Percentiles rank a stretch among this genome's conserved stretches.
Conservation (phyloP, 139 green algal species). For the Volvox africanus region DNA sequence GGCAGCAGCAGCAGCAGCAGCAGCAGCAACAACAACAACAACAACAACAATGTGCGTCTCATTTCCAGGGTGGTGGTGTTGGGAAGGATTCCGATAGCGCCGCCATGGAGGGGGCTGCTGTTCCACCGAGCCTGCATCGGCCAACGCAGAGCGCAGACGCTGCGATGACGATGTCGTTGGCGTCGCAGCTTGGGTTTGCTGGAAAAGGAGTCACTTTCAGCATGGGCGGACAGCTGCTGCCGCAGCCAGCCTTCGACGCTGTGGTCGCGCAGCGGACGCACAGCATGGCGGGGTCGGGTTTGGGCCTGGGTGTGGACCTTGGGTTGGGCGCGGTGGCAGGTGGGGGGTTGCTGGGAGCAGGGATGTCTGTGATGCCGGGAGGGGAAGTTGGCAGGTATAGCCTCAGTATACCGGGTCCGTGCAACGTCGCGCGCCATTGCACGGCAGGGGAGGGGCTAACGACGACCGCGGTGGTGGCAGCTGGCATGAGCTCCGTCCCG, state of each 20-base stretch:
- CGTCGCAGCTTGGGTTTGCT: not conserved
- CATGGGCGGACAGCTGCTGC: not conserved
- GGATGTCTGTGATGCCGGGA: not conserved
- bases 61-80: too few relatives aligned
- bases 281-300: not conserved
- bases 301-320: not conserved
- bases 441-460: too few relatives aligned
- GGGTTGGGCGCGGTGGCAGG: not conserved
- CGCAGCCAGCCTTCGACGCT: not conserved
- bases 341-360: not conserved
- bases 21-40: not conserved
- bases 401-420: not conserved
- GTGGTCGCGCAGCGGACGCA: not conserved
- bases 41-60: too few relatives aligned
- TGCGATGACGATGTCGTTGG: not conserved
- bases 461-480: too few relatives aligned
- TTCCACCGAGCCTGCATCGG: not conserved
- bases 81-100: not conserved
- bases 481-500: not conserved
- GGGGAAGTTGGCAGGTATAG: not conserved
- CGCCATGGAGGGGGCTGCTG: not conserved
- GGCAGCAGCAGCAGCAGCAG: conserved; percentile 9
- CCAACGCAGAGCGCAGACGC: conserved; percentile 45
- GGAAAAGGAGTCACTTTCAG: not conserved
- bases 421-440: not conserved